Evolutionary conservation across 192 early-diverging fungal genomes (phyloP), one percentile per base, ranked within the genome.

Genomic region (Lunasporangiospora selenospora): DNA sequence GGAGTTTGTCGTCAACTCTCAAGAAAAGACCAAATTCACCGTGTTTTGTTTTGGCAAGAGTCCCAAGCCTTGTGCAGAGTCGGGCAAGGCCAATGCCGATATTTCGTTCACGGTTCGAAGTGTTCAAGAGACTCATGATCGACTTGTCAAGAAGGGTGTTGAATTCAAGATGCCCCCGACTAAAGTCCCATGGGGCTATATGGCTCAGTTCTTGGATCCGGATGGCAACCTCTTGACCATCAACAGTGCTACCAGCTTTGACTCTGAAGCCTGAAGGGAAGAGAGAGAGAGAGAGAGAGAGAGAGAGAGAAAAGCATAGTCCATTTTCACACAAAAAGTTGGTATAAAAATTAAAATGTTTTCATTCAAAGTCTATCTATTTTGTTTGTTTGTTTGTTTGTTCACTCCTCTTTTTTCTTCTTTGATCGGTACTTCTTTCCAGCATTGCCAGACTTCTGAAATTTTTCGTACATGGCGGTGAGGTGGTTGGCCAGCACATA

Each of bases 61-160:
- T 15, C 3, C 5, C 5, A 11, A 13, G n/a, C n/a, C n/a, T n/a
- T n/a, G n/a, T n/a, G n/a, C n/a, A n/a, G n/a, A n/a, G n/a, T n/a
- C n/a, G n/a, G n/a, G n/a, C n/a, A n/a, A n/a, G n/a, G 9, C 6
- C 36, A 61, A 32, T 9, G 18, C 45, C 13, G 50, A 31, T 1
- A 61, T 62, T 26, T 51, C 57, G 5, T 62, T 62, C 8, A 30
- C 29, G 47, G 67, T 71, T 32, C n/a, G 40, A 1, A 39, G 41
- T 37, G 53, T 71, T 18, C 39, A 59, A 4, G 67, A 62, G 21
- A 49, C 67, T 3, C 30, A 71, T 10, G 59, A 62, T 16, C 37
- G 47, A 16, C 47, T 71, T 38, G 58, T 71, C 36, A 71, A 62
- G 53, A 71, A 59, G 65, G 65, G 67, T 3, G 59, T 71, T 3